Evolutionary conservation across 768 basidiomycete genomes (phyloP).

Genomic region (Suillus cothurnatus): DNA sequence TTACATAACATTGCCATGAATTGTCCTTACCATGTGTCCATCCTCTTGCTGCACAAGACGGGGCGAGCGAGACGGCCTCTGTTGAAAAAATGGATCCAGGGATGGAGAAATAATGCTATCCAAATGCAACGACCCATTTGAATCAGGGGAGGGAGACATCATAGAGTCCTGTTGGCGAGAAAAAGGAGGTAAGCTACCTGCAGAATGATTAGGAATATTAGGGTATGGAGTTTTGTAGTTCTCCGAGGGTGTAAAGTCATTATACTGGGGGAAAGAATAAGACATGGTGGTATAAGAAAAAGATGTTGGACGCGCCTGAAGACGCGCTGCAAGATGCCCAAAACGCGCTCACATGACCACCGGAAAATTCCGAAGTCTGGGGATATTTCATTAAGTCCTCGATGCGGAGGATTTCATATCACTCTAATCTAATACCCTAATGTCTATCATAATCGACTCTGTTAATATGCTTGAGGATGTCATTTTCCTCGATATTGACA

Average conservation of each 20-base stretch:
- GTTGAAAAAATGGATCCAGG: neutral
- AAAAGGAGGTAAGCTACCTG: neutral
- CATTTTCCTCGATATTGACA: conserved; percentile 4
- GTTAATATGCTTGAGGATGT: conserved; percentile 1
- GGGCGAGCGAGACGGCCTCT: neutral
- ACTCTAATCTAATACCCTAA: neutral
- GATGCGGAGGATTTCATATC: neutral
- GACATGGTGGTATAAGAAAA: conserved; percentile 3
- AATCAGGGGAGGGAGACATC: neutral
- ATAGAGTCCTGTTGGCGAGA: neutral
- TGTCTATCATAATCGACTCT: neutral
- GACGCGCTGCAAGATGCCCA: neutral
- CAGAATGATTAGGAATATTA: neutral
- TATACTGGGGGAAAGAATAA: conserved; percentile 1
- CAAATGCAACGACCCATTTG: neutral
- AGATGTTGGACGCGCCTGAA: neutral
- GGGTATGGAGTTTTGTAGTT: conserved; percentile 7
- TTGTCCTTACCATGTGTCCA: neutral
- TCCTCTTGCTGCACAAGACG: neutral
- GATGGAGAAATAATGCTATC: neutral
- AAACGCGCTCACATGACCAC: neutral
- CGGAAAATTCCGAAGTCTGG: neutral
- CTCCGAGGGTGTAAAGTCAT: conserved; percentile 9
- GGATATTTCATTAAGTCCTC: neutral
- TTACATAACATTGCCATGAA: neutral